Evolutionary conservation across 768 basidiomycete species (phyloP).

Genomic region (Sporobolomyces phaffii): DNA sequence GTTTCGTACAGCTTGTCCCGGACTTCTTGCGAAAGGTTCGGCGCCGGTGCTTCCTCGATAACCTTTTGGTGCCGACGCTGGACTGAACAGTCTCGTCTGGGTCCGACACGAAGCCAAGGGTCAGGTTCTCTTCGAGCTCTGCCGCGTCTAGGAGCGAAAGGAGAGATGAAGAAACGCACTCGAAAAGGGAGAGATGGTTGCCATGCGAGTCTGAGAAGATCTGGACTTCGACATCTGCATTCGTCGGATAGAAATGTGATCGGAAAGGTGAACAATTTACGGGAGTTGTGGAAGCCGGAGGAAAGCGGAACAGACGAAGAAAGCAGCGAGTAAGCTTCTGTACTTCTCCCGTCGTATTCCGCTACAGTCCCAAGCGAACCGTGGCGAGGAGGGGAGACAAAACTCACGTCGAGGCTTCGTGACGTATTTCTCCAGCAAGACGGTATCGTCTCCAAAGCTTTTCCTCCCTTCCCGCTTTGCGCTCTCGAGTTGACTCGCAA

Average conservation of each 20-base stretch:
- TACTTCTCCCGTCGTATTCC: no score
- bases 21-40: slow-evolving; percentile 71
- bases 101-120: no score
- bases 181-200: slow-evolving; percentile 88
- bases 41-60: slow-evolving; percentile 80
- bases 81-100: slow-evolving; percentile 34
- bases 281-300: no score
- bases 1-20: slow-evolving; percentile 74
- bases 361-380: no score
- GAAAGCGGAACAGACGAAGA: no score
- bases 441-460: slow-evolving; percentile 72
- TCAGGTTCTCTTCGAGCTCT: no score
- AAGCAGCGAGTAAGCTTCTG: no score
- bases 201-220: slow-evolving; percentile 80
- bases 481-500: slow-evolving; percentile 72
- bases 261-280: no score
- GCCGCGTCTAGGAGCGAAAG: no score
- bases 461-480: slow-evolving; percentile 84
- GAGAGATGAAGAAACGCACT: slow-evolving; percentile 53
- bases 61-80: slow-evolving; percentile 73
- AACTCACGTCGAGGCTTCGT: slow-evolving; percentile 65
- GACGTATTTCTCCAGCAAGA: slow-evolving; percentile 84
- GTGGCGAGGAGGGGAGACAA: neutral
- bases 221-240: slow-evolving; percentile 71
- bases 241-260: no score